Evolutionary conservation across 331 rosid genomes (phyloP).

Genomic region (Rosa hybrid): DNA sequence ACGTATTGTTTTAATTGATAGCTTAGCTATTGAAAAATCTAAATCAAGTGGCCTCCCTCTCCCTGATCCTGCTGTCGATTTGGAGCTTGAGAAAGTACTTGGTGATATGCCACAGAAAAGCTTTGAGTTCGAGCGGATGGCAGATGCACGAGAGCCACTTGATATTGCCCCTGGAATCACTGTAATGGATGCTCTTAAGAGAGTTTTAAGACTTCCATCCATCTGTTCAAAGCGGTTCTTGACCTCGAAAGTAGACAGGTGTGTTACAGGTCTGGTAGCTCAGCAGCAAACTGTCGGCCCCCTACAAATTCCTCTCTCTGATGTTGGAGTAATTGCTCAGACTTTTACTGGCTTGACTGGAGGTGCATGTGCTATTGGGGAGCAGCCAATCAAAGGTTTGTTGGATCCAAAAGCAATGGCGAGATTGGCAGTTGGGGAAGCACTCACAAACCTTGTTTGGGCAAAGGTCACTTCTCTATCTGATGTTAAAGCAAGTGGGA

Average conservation of each 20-base stretch:
- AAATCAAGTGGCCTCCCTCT: slow-evolving; percentile 56
- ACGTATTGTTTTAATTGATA: slow-evolving; percentile 66
- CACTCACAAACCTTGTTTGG: slow-evolving; percentile 95
- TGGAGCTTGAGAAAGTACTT: slow-evolving; percentile 90
- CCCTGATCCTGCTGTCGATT: slow-evolving; percentile 80
- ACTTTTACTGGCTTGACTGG: slow-evolving; percentile 70
- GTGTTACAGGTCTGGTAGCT: slow-evolving; percentile 89
- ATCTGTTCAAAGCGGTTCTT: slow-evolving; percentile 86
- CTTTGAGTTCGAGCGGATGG: slow-evolving; percentile 59
- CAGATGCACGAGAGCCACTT: slow-evolving; percentile 60
- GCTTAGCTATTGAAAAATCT: slow-evolving; percentile 52
- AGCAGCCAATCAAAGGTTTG: slow-evolving; percentile 89
- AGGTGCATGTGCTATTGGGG: slow-evolving; percentile 94
- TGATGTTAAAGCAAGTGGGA: slow-evolving; percentile 93
- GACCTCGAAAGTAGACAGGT: slow-evolving; percentile 83
- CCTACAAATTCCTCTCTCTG: slow-evolving; percentile 78
- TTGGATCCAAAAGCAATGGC: slow-evolving; percentile 94
- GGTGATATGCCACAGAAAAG: slow-evolving; percentile 96
- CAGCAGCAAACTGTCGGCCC: slow-evolving; percentile 96
- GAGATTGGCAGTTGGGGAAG: slow-evolving; percentile 88
- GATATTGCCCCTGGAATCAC: slow-evolving; percentile 69
- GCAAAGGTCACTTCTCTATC: slow-evolving; percentile 82
- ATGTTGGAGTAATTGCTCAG: slow-evolving; percentile 87
- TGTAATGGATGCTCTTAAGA: slow-evolving; percentile 61
- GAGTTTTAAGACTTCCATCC: slow-evolving; percentile 83